Conservation (phyloP, 176 grass and related monocot genomes). For the Pontederia paniculata region DNA sequence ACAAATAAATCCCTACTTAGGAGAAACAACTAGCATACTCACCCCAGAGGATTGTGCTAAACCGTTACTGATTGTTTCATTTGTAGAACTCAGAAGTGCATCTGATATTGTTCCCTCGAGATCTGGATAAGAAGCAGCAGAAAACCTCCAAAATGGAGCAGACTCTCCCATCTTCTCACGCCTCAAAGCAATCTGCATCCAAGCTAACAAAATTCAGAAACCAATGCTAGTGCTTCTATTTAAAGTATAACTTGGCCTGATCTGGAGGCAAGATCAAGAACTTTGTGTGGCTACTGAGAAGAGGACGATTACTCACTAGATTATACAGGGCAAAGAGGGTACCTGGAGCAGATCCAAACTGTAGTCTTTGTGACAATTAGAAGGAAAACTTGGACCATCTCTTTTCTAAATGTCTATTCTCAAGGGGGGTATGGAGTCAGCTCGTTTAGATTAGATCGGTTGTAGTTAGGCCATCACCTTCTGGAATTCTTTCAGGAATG, state of each 20-base stretch:
- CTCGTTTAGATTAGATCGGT: too few species aligned
- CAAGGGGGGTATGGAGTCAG: too few species aligned
- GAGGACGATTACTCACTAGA: too few species aligned
- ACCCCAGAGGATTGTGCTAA: conserved; percentile 42
- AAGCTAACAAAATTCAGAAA: conserved; percentile 7
- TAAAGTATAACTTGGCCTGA: background rate
- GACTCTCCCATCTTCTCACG: conserved; percentile 77
- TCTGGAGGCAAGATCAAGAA: conserved; percentile 5
- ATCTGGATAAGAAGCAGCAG: conserved; percentile 85
- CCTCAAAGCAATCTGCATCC: conserved; percentile 79
- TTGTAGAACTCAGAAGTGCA: conserved; percentile 40
- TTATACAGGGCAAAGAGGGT: too few species aligned
- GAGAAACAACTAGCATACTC: conserved; percentile 16
- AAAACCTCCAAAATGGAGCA: conserved; percentile 96
- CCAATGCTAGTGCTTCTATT: background rate
- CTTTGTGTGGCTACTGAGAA: background rate
- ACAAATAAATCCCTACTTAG: background rate
- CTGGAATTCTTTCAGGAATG: too few species aligned
- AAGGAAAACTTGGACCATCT: too few species aligned
- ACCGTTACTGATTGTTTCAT: conserved; percentile 27
- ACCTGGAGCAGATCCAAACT: too few species aligned
- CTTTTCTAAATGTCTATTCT: too few species aligned
- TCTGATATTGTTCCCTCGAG: conserved; percentile 33
- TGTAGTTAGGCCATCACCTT: too few species aligned
- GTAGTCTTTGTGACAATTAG: too few species aligned